Evolutionary conservation across 805 yeast species (phyloP), one percentile per base, ranked within the genome.

Genomic region (Saccharomycodes ludwigii): DNA sequence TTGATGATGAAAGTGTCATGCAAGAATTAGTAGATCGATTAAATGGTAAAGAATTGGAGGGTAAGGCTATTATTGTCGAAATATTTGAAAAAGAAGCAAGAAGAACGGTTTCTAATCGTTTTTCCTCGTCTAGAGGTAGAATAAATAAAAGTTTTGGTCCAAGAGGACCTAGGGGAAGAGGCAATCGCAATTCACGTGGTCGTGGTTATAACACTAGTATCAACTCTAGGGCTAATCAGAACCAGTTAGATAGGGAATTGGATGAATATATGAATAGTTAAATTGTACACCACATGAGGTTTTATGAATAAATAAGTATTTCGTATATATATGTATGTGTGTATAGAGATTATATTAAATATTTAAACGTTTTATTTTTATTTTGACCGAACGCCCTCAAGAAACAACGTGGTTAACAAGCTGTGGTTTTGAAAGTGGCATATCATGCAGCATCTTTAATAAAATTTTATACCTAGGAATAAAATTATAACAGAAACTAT

Each of bases 201-300:
- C n/a, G n/a, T n/a, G n/a, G n/a, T n/a, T n/a, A n/a, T n/a, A n/a
- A n/a, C n/a, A n/a, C n/a, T n/a, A n/a, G n/a, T n/a, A n/a, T n/a
- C n/a, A n/a, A n/a, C n/a, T n/a, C n/a, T n/a, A n/a, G n/a, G n/a
- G n/a, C n/a, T n/a, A n/a, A n/a, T n/a, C n/a, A n/a, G n/a, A n/a
- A n/a, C n/a, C n/a, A n/a, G n/a, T 28, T 53, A 16, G 54, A 53
- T 32, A 48, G 50, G 8, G 55, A 53, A 34, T 36, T 53, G 26
- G 57, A 49, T 6, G 50, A 44, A 3, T 52, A 52, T 30, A 49
- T 52, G 54, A 50, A 47, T 13, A 39, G 35, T 22, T 35, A 24
- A 16, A 18, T 19, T 16, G 10, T 14, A 28, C 11, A 3, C 11
- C 18, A 14, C 21, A 16, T 21, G 19, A 28, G 16, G n/a, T 13